Percentiles rank a stretch among this genome's conserved stretches.
Evolutionary conservation across 1,284 basidiomycete species (phyloP).

Genomic region (Thelephora terrestris): DNA sequence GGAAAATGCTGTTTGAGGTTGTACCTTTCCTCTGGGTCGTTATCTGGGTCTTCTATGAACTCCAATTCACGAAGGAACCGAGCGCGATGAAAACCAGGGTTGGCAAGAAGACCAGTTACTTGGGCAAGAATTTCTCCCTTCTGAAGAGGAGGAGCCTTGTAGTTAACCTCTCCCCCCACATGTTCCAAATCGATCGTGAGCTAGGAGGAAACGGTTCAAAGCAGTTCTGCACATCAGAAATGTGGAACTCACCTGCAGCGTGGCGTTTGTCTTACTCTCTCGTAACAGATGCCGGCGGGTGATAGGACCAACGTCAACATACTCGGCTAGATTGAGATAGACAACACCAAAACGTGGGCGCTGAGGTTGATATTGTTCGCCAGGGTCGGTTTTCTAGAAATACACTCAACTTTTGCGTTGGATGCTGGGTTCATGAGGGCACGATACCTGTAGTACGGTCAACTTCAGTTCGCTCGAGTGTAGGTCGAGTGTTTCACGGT

Average conservation of each 20-base stretch:
- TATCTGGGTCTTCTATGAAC: constrained; percentile 6
- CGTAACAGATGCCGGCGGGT: constrained; percentile 62
- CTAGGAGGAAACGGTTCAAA: constrained; percentile 22
- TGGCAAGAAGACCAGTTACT: constrained; percentile 48
- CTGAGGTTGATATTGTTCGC: constrained; percentile 39
- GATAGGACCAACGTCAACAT: constrained; percentile 52
- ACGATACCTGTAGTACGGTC: constrained; percentile 49
- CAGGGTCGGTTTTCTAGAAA: constrained; percentile 34
- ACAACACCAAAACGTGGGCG: constrained; percentile 58
- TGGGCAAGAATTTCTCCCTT: constrained; percentile 63
- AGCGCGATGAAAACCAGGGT: constrained; percentile 38
- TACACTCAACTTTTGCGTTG: not conserved
- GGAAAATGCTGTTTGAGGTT: constrained; percentile 22
- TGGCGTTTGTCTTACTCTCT: constrained; percentile 73
- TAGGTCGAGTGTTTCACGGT: constrained; percentile 41
- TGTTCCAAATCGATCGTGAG: constrained; percentile 52
- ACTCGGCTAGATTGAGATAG: constrained; percentile 67
- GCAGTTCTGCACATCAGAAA: not conserved
- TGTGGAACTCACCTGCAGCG: constrained; percentile 41
- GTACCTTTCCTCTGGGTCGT: constrained; percentile 11
- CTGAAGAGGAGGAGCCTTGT: constrained; percentile 54
- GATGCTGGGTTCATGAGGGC: not conserved
- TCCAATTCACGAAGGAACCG: constrained; percentile 35
- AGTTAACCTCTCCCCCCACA: constrained; percentile 47
- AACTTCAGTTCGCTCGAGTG: constrained; percentile 54